Conservation (phyloP, 2,329 filamentous ascomycete species). For the Gaeumannomyces sp. region DNA sequence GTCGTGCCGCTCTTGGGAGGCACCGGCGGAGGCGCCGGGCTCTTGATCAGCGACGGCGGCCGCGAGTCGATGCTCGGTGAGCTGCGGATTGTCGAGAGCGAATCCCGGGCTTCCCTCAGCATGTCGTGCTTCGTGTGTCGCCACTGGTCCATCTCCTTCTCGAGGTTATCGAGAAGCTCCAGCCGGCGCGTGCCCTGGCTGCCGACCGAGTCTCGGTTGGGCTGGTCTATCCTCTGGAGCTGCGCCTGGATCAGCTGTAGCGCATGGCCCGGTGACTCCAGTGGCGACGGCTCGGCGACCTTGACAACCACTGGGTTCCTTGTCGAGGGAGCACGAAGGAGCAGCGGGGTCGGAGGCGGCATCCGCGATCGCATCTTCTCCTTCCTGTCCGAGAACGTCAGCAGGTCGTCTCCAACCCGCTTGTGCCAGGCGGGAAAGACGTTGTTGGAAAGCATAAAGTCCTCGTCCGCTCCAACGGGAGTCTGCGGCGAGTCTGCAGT, state of each 20-base stretch:
- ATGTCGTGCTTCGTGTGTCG: conserved; percentile 48
- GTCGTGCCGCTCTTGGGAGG: background rate
- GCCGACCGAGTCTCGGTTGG: conserved; percentile 21
- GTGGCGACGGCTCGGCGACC: conserved; percentile 42
- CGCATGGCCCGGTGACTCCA: conserved; percentile 46
- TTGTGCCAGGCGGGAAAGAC: conserved; percentile 40
- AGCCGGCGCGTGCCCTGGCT: conserved; percentile 34
- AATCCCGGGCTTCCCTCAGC: conserved; percentile 33
- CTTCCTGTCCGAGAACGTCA: conserved; percentile 51
- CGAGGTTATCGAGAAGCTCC: conserved; percentile 50
- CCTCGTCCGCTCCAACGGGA: conserved; percentile 20
- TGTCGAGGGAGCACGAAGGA: conserved; percentile 36
- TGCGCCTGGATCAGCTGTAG: conserved; percentile 46
- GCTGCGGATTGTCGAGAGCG: conserved; percentile 39
- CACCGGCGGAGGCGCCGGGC: background rate
- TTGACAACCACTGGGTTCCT: conserved; percentile 38
- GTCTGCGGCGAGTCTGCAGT: background rate
- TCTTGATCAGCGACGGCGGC: conserved; percentile 20
- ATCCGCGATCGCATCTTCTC: conserved; percentile 38
- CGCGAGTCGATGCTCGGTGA: conserved; percentile 27
- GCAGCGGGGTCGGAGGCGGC: conserved; percentile 50
- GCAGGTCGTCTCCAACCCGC: conserved; percentile 52
- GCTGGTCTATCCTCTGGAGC: conserved; percentile 41
- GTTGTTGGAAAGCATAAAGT: conserved; percentile 15
- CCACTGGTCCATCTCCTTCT: conserved; percentile 59